Evolutionary conservation across 305 asterid species (phyloP).

Genomic region (Fraxinus latifolia): DNA sequence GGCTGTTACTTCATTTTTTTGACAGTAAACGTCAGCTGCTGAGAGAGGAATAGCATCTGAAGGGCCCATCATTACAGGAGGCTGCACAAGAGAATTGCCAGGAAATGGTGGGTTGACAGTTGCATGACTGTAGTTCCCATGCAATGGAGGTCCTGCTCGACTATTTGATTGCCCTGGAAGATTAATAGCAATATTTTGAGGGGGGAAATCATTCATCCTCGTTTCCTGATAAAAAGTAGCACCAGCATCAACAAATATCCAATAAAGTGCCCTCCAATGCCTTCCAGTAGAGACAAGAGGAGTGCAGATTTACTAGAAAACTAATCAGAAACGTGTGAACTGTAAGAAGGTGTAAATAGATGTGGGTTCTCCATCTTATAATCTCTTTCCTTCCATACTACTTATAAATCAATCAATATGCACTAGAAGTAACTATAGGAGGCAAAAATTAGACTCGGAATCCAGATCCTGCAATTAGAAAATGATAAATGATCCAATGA

Average conservation of each 20-base stretch:
- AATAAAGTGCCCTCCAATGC: slow-evolving; percentile 6
- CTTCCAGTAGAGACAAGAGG: not conserved
- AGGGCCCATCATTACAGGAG: slow-evolving; percentile 56
- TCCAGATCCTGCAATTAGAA: not conserved
- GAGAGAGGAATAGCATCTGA: slow-evolving; percentile 65
- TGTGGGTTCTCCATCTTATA: not conserved
- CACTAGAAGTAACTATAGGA: not conserved
- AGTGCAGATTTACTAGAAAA: not conserved
- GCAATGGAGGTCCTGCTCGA: slow-evolving; percentile 58
- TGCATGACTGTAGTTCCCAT: slow-evolving; percentile 53
- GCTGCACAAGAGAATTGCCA: slow-evolving; percentile 52
- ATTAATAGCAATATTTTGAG: slow-evolving; percentile 48
- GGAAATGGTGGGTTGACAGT: slow-evolving; percentile 58
- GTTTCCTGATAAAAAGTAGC: slow-evolving; percentile 49
- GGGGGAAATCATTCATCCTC: slow-evolving; percentile 57
- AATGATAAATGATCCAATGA: not conserved
- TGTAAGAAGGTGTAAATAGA: not conserved
- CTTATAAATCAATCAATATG: not conserved
- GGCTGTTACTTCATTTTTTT: slow-evolving; percentile 86
- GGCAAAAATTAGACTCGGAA: not conserved
- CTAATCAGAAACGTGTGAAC: not conserved
- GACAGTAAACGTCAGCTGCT: slow-evolving; percentile 70
- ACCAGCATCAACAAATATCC: slow-evolving; percentile 18
- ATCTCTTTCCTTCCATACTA: not conserved
- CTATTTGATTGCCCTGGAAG: slow-evolving; percentile 55